Evolutionary conservation across 306 rosid genomes (phyloP).

Genomic region (Amphicarpaea edgeworthii): DNA sequence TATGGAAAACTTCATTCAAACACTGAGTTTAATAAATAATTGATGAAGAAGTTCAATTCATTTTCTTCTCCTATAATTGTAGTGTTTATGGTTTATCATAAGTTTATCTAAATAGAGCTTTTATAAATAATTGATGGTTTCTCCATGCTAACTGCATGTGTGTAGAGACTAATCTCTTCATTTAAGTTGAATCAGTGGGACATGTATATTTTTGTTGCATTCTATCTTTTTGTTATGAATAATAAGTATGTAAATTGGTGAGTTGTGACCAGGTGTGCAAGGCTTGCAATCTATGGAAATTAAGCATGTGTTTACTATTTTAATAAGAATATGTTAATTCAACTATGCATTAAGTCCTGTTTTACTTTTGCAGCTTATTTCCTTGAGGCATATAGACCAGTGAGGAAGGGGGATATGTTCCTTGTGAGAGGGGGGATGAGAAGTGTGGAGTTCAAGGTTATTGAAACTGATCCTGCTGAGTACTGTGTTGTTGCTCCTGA

Average conservation of each 20-base stretch:
- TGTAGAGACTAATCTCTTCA: background rate
- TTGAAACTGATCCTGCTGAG: constrained; percentile 93
- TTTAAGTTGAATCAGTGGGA: background rate
- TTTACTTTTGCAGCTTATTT: constrained; percentile 79
- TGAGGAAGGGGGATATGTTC: constrained; percentile 92
- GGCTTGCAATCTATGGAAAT: background rate
- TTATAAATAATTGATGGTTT: background rate
- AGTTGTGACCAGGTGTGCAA: background rate
- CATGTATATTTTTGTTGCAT: background rate
- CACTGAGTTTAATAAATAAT: background rate
- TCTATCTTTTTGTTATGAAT: background rate
- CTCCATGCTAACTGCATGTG: background rate
- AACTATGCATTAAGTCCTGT: background rate
- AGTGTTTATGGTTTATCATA: background rate
- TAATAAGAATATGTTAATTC: background rate
- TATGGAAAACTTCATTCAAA: background rate
- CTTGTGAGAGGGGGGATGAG: constrained; percentile 99
- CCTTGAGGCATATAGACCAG: constrained; percentile 91
- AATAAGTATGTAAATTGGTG: background rate
- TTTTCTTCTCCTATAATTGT: background rate
- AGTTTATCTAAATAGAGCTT: background rate
- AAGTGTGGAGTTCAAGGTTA: constrained; percentile 97
- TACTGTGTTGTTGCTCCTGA: constrained; percentile 98
- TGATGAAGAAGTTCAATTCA: background rate
- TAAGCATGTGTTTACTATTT: background rate